These are phyloP conservation scores for Aspergillus fumigatiaffinis DNA, from an alignment of 2,329 filamentous ascomycete species.

Conservation along the genomic window DNA sequence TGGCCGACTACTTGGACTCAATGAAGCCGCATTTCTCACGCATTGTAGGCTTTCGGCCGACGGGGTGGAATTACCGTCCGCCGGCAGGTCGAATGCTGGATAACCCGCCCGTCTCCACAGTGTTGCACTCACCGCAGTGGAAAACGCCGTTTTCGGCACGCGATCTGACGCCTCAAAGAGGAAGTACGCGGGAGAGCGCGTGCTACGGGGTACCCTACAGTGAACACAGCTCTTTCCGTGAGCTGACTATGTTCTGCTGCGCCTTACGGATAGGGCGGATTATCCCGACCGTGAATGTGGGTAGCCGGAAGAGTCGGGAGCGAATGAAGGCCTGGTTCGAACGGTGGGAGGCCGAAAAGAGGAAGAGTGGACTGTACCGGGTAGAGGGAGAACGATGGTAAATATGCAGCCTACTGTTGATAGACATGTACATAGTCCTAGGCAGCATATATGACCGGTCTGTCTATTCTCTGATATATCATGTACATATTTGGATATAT, in stretches of 20 bases:
- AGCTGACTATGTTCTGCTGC: conserved; percentile 91
- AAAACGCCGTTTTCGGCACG: conserved; percentile 65
- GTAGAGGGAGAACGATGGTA: conserved; percentile 36
- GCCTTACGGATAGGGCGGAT: conserved; percentile 80
- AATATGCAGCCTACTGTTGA: neutral
- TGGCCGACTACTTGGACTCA: conserved; percentile 80
- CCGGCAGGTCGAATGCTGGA: conserved; percentile 60
- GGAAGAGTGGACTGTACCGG: conserved; percentile 57
- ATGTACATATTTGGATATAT: neutral
- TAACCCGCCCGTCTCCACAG: conserved; percentile 60
- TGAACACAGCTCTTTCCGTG: conserved; percentile 91
- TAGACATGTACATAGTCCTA: no score
- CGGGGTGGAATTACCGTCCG: conserved; percentile 89
- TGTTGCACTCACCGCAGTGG: conserved; percentile 69
- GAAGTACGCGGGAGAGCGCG: conserved; percentile 74
- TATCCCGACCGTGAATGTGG: conserved; percentile 90
- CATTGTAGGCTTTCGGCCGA: conserved; percentile 86
- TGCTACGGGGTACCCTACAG: conserved; percentile 95
- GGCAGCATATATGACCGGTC: neutral
- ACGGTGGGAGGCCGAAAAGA: conserved; percentile 59
- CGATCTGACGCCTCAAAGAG: conserved; percentile 76
- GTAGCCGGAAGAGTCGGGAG: conserved; percentile 59
- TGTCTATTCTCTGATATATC: neutral
- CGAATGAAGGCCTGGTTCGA: conserved; percentile 65
- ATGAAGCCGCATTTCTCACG: conserved; percentile 79